Conservation (phyloP, 1,284 basidiomycete genomes). For the Termitomyces sp. region DNA sequence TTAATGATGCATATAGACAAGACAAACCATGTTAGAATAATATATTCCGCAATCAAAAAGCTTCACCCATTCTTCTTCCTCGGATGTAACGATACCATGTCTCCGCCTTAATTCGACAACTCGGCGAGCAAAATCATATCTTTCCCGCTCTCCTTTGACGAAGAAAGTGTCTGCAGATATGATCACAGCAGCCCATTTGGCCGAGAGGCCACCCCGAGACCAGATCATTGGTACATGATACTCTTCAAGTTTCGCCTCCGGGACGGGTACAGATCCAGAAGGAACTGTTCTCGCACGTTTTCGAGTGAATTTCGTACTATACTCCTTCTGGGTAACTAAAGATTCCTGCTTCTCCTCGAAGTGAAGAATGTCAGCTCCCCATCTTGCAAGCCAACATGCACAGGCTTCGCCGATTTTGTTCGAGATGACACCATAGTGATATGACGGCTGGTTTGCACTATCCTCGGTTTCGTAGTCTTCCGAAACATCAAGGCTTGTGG, state of each 20-base stretch:
- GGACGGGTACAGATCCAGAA: slow-evolving; percentile 5
- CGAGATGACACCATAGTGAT: slow-evolving; percentile 78
- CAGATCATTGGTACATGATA: slow-evolving; percentile 50
- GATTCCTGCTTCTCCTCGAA: slow-evolving; percentile 49
- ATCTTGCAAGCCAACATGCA: slow-evolving; percentile 83
- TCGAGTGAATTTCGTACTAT: slow-evolving; percentile 13
- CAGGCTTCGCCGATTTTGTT: slow-evolving; percentile 91
- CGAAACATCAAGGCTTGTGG: slow-evolving; percentile 10
- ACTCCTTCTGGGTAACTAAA: slow-evolving; percentile 8
- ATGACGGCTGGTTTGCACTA: slow-evolving; percentile 26
- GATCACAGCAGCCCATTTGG: slow-evolving; percentile 71
- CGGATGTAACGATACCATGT: slow-evolving; percentile 44
- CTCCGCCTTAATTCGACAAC: slow-evolving; percentile 68
- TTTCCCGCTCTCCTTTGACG: slow-evolving; percentile 71
- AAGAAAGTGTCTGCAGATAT: slow-evolving; percentile 81
- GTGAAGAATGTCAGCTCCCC: slow-evolving; percentile 75
- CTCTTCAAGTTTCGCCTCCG: neutral
- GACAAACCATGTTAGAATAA: slow-evolving; percentile 81
- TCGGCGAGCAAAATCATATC: slow-evolving; percentile 74
- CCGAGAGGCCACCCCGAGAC: slow-evolving; percentile 64
- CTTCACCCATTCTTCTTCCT: slow-evolving; percentile 63
- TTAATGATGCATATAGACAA: slow-evolving; percentile 9
- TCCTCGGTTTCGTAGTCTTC: slow-evolving; percentile 19
- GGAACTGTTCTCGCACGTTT: slow-evolving; percentile 24
- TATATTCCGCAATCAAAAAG: slow-evolving; percentile 82